Percentiles rank a stretch among this genome's conserved stretches.
Conservation (phyloP, 164 flowering plant species). For the Amborella trichopoda region DNA sequence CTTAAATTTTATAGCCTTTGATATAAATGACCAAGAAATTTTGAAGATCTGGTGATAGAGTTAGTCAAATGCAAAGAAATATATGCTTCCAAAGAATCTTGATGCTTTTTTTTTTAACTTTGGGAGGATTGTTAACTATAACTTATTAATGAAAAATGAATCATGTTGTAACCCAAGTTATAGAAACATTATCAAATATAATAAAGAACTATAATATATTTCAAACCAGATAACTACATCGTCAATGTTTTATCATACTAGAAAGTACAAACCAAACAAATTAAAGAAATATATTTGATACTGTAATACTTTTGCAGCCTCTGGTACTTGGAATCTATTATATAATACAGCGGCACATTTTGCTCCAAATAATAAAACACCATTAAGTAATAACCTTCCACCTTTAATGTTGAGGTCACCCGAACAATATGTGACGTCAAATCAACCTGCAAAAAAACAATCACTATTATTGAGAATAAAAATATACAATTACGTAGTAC, state of each 20-base stretch:
- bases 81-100: background rate
- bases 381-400: slow-evolving; percentile 6
- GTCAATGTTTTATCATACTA: background rate
- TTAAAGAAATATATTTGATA: background rate
- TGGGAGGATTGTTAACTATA: background rate
- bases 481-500: background rate
- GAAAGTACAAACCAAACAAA: background rate
- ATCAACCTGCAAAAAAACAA: slow-evolving; percentile 50
- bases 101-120: background rate
- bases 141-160: background rate
- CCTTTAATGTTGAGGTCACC: slow-evolving; percentile 50
- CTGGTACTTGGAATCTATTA: background rate
- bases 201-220: background rate
- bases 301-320: background rate
- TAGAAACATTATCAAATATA: background rate
- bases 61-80: background rate
- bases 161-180: background rate
- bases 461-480: background rate
- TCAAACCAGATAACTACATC: background rate
- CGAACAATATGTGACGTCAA: slow-evolving; percentile 73
- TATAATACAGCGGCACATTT: background rate
- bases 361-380: slow-evolving; percentile 1
- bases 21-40: background rate
- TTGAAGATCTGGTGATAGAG: background rate
- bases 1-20: too few relatives aligned